Evolutionary conservation across 2,329 filamentous ascomycete species (phyloP).

Genomic region (Dissoconium aciculare): DNA sequence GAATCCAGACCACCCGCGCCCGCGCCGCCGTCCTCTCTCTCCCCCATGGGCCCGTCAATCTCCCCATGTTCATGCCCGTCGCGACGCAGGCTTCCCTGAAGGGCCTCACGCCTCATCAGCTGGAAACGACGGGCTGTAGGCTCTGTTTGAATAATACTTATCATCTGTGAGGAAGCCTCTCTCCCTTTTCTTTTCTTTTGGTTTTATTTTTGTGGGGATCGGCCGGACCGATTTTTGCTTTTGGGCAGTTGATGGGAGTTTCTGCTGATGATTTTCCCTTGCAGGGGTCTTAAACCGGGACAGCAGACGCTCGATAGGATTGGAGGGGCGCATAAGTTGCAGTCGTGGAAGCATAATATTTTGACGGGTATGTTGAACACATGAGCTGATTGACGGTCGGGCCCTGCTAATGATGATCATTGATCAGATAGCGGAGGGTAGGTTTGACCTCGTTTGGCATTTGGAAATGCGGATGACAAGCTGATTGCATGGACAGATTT

Average conservation of each 20-base stretch:
- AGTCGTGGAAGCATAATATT: constrained; percentile 91
- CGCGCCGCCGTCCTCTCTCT: constrained; percentile 76
- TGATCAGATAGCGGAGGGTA: constrained; percentile 31
- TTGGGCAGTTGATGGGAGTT: not conserved
- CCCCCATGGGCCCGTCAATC: constrained; percentile 77
- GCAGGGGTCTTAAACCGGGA: constrained; percentile 74
- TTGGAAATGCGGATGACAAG: too few relatives aligned
- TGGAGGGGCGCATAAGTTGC: constrained; percentile 84
- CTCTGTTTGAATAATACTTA: constrained; percentile 97
- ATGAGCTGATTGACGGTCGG: not conserved
- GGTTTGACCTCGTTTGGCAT: constrained; percentile 3
- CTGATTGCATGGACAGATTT: constrained; percentile 50
- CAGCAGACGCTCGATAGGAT: constrained; percentile 75
- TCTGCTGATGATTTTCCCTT: too few relatives aligned
- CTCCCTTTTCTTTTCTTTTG: too few relatives aligned
- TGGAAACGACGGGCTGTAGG: constrained; percentile 76
- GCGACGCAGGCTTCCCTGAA: constrained; percentile 94
- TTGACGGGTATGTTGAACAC: constrained; percentile 48
- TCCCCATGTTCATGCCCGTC: constrained; percentile 97
- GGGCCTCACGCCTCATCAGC: constrained; percentile 78
- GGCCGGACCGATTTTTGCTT: too few relatives aligned
- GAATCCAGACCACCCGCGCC: constrained; percentile 94
- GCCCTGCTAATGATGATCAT: constrained; percentile 9
- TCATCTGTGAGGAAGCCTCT: constrained; percentile 47
- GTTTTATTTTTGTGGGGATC: too few relatives aligned